Evolutionary conservation across 2,329 filamentous ascomycete species (phyloP).

Genomic region (Intubia oerlemansii): DNA sequence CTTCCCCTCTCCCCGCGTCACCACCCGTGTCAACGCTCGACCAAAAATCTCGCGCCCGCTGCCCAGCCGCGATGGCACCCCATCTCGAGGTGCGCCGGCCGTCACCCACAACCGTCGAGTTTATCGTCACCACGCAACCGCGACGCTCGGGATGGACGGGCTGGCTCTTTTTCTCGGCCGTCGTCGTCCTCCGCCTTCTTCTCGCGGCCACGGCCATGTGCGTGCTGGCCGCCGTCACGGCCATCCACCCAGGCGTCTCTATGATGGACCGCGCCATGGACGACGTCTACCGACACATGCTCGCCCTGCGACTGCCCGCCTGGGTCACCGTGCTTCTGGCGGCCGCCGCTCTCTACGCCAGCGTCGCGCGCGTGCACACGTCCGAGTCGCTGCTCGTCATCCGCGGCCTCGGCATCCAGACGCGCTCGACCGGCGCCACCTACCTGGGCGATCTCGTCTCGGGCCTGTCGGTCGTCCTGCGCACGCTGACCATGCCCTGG

Average conservation of each 20-base stretch:
- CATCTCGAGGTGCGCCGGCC: constrained; percentile 43
- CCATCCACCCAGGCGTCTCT: too few species aligned
- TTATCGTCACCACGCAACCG: constrained; percentile 70
- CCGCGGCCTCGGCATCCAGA: constrained; percentile 78
- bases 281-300: too few species aligned
- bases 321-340: too few species aligned
- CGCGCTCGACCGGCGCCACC: constrained; percentile 45
- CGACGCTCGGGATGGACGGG: constrained; percentile 9
- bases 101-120: constrained; percentile 77
- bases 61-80: too few species aligned
- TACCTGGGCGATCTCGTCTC: constrained; percentile 25
- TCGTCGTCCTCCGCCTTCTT: constrained; percentile 21
- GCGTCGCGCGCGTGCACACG: constrained; percentile 25
- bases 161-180: constrained; percentile 19
- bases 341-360: constrained; percentile 24
- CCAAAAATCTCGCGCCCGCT: too few species aligned
- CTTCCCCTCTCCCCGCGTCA: too few species aligned
- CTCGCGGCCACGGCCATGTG: constrained; percentile 22
- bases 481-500: constrained; percentile 10
- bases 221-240: too few species aligned
- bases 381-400: constrained; percentile 80
- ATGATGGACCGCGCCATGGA: too few species aligned
- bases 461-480: constrained; percentile 12
- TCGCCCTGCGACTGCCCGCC: too few species aligned
- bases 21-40: too few species aligned